Conservation (phyloP, 768 basidiomycete genomes). For the Mrakia frigida region DNA sequence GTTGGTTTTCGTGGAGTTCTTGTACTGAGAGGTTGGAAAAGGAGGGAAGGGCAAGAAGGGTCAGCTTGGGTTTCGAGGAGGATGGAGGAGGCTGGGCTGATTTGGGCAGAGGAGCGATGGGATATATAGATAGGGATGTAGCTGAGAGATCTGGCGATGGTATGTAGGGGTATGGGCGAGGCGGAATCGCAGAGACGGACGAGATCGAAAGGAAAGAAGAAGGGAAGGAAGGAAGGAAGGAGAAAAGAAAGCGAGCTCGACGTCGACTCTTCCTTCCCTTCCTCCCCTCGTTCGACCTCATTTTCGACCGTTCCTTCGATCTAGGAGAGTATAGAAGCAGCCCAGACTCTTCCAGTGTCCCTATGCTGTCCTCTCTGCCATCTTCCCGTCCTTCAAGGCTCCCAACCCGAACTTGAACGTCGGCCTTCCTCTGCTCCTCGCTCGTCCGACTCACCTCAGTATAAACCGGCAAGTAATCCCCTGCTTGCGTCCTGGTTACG, state of each 20-base stretch:
- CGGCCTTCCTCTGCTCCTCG: no score
- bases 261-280: background rate
- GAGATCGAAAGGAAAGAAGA: background rate
- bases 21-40: background rate
- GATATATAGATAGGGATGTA: background rate
- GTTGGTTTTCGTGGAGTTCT: background rate
- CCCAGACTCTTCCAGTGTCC: no score
- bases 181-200: no score
- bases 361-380: background rate
- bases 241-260: conserved; percentile 2
- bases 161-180: no score
- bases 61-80: background rate
- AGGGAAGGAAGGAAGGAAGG: conserved; percentile 1
- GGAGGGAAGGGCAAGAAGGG: background rate
- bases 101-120: background rate
- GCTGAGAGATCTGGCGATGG: background rate
- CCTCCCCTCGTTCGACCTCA: background rate
- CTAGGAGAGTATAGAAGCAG: background rate
- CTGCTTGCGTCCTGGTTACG: background rate
- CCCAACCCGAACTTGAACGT: no score
- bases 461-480: conserved; percentile 22
- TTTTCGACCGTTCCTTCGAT: background rate
- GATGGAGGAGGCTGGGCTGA: background rate
- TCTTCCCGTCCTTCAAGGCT: background rate
- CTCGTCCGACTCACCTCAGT: conserved; percentile 1